Evolutionary conservation across 2,329 filamentous ascomycete species (phyloP), one percentile per base, ranked within the genome.

Genomic region (Nigrospora osmanthi): DNA sequence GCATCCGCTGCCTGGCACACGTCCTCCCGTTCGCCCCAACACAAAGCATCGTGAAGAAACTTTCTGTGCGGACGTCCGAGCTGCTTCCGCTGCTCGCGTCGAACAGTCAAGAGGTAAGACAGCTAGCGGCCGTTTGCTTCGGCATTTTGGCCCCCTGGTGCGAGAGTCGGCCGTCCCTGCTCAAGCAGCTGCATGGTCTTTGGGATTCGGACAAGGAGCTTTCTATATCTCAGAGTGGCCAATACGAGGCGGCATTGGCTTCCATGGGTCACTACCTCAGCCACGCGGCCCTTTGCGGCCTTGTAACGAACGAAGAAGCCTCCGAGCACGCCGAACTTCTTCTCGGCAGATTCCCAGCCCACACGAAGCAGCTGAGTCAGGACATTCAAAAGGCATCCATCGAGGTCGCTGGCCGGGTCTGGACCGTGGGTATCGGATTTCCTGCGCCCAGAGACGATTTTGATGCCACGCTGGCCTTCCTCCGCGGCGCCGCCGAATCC

Each of bases 141-240:
- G 90, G 89, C 1, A 84, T 95, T 12, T 65, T 96, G 6, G 81
- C 78, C 1, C 84, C 88, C 0, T 85, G 91, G 59, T 70, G 72
- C 4, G 57, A 54, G 7, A 72, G 71, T 46, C 54, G 70, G 2
- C 52, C 65, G 0, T 56, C 62, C 12, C 56, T 66, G 4, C 54
- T 81, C 12, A 55, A 65, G 10, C 63, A 61, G 14, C 62, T 63
- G 37, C 52, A 52, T 36, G 45, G 42, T 17, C 54, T 55, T 35
- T 23, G 62, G 34, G 51, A 54, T 15, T 52, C 54, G 11, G 54
- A 51, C 6, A 38, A 48, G 17, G 48, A 56, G 9, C 58, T 57
- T 11, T 51, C 54, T 6, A 54, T 57, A 12, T 43, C 54, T 17
- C 51, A 59, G 37, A 59, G 57, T 19, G 58, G 54, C 13, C 54